Evolutionary conservation across 2,329 filamentous ascomycete genomes (phyloP).

Genomic region (Chrysosphaeria jannelii): DNA sequence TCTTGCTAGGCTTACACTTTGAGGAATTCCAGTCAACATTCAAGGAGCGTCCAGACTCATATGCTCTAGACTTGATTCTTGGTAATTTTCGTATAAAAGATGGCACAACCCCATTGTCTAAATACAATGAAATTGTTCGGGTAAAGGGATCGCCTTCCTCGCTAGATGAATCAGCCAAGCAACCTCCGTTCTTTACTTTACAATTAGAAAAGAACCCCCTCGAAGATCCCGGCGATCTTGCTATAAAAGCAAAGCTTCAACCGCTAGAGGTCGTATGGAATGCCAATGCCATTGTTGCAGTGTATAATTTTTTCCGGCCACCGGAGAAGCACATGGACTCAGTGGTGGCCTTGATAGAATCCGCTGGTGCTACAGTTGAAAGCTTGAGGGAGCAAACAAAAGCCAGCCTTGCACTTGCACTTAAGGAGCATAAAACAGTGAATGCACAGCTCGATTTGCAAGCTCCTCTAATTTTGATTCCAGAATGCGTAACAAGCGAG

Average conservation of each 20-base stretch:
- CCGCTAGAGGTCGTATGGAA: constrained; percentile 97
- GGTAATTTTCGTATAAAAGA: constrained; percentile 87
- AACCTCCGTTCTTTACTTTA: constrained; percentile 59
- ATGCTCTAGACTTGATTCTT: constrained; percentile 65
- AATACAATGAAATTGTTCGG: constrained; percentile 83
- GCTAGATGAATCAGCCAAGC: constrained; percentile 10
- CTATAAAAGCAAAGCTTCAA: constrained; percentile 70
- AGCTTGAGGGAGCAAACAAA: constrained; percentile 84
- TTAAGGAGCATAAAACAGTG: constrained; percentile 94
- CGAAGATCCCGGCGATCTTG: constrained; percentile 72
- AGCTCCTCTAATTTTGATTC: constrained; percentile 84
- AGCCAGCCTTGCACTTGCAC: constrained; percentile 78
- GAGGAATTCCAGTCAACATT: constrained; percentile 83
- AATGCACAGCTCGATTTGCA: constrained; percentile 89
- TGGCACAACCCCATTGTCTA: constrained; percentile 67
- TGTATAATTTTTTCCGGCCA: constrained; percentile 85
- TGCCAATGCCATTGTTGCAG: constrained; percentile 66
- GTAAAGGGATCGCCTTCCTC: constrained; percentile 52
- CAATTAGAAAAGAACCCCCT: constrained; percentile 87
- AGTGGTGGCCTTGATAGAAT: constrained; percentile 83
- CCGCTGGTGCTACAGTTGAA: constrained; percentile 81
- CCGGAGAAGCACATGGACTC: constrained; percentile 97
- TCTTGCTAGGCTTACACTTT: constrained; percentile 75
- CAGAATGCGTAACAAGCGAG: constrained; percentile 61
- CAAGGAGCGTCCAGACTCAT: constrained; percentile 67